phyloP scores from a whole-genome alignment of 148 eudicot genomes.

The Pouteria glomerata region DNA sequence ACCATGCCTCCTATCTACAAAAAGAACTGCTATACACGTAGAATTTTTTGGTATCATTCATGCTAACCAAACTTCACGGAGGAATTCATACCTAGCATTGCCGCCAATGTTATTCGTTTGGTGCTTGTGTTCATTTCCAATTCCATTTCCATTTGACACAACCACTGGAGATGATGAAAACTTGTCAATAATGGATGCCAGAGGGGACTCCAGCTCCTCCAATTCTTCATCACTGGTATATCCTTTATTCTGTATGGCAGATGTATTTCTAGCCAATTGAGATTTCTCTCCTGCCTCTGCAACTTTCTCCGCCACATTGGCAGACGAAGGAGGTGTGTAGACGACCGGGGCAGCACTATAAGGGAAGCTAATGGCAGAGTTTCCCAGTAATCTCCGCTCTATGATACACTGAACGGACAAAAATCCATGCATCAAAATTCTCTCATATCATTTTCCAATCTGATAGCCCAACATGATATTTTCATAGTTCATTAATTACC shows the following conservation, averaged over 20 bases:
- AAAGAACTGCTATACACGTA: not conserved
- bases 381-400: no score
- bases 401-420: no score
- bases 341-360: constrained; percentile 51
- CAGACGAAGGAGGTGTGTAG: constrained; percentile 55
- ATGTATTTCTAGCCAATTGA: constrained; percentile 41
- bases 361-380: constrained; percentile 51
- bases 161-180: constrained; percentile 30
- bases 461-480: no score
- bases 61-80: constrained; percentile 71
- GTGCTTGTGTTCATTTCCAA: constrained; percentile 16
- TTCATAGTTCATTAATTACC: no score
- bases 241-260: constrained; percentile 65
- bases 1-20: not conserved
- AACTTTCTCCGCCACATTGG: constrained; percentile 55
- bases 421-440: no score
- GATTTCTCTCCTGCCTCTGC: constrained; percentile 50
- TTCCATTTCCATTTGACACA: constrained; percentile 20
- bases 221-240: constrained; percentile 90
- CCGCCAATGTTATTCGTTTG: constrained; percentile 21
- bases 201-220: constrained; percentile 65
- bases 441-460: no score
- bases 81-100: constrained; percentile 64
- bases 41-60: constrained; percentile 19
- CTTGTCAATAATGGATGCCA: constrained; percentile 40